phyloP scores from a whole-genome alignment of 768 basidiomycete genomes.

The Phylloporus sp. region DNA sequence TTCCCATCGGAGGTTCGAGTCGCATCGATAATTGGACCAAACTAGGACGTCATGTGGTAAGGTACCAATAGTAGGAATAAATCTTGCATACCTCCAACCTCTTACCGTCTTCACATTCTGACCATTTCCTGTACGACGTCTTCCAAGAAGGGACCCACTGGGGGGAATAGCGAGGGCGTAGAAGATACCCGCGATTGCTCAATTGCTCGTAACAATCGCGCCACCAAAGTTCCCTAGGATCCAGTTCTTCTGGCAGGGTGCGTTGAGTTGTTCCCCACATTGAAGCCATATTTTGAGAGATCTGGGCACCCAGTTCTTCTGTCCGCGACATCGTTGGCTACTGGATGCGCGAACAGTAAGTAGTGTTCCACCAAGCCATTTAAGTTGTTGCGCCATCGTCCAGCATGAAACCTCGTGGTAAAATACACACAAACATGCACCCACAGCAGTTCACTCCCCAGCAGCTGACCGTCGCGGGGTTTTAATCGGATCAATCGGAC shows the following conservation, averaged over 20 bases:
- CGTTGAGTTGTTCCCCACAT: neutral
- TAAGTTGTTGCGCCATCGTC: neutral
- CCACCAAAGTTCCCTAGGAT: slow-evolving; percentile 11
- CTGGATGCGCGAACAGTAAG: neutral
- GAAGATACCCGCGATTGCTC: slow-evolving; percentile 1
- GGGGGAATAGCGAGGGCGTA: slow-evolving; percentile 13
- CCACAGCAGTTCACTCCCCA: neutral
- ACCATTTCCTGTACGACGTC: neutral
- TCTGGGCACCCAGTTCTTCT: neutral
- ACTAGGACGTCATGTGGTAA: neutral
- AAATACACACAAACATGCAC: slow-evolving; percentile 13
- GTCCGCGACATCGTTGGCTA: neutral
- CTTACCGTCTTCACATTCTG: neutral
- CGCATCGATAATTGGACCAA: slow-evolving; percentile 23
- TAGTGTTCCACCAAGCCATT: neutral
- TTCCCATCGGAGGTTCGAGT: slow-evolving; percentile 26
- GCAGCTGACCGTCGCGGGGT: neutral
- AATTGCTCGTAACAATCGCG: neutral
- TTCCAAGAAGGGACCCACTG: slow-evolving; percentile 14
- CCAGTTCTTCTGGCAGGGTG: slow-evolving; percentile 2
- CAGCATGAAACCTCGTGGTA: neutral
- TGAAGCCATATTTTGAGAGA: neutral
- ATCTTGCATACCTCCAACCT: neutral
- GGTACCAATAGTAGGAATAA: neutral
- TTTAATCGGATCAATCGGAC: slow-evolving; percentile 5